Evolutionary conservation across 1,284 basidiomycete species (phyloP), one percentile per base, ranked within the genome.

Genomic region (Crepidotus sp.): DNA sequence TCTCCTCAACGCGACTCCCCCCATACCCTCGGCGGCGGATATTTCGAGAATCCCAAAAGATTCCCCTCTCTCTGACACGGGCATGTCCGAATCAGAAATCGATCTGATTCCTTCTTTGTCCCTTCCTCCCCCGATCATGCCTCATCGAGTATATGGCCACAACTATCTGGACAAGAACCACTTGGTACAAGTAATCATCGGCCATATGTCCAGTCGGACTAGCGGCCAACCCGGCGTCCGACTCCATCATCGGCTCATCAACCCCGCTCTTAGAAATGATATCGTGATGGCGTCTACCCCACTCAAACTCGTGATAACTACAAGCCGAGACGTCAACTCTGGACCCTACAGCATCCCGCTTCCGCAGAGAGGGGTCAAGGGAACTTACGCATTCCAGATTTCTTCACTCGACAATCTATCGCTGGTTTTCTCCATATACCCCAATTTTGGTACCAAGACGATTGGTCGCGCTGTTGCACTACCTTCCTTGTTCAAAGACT

Each of bases 391-490:
- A 6, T 98, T 98, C 71, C 95, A 98, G 63, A 79, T 91, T 35
- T 59, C 80, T 61, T 70, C 76, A 19, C 64, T 95, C 15, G 77
- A 83, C 40, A 72, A 75, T 27, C 77, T 98, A 48, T 80, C 81
- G 1, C 68, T 99, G 54, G 91, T 98, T 61, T 90, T 98, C 60
- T 97, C 95, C 30, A 71, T 98, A 19, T 97, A 95, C 68, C 96
- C 96, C 6, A 97, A 91, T 50, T 98, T 98, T 63, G 96, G 96
- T n/a, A 94, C 91, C 24, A 95, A 93, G 65, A 90, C 94, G 26
- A 91, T 99, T 51, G 96, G 95, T 21, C 82, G 94, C 52, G 94
- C 92, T 13, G 81, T 94, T 34, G 87, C 91, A 18, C 70, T 94
- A 24, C 83, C 94, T 3, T 79, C 79, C 2, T 71, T 86, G 38